A percentile compares a stretch with the other conserved stretches of the same genome.
Conservation (phyloP, 768 basidiomycete genomes). For the Boletus vermiculosoides region DNA sequence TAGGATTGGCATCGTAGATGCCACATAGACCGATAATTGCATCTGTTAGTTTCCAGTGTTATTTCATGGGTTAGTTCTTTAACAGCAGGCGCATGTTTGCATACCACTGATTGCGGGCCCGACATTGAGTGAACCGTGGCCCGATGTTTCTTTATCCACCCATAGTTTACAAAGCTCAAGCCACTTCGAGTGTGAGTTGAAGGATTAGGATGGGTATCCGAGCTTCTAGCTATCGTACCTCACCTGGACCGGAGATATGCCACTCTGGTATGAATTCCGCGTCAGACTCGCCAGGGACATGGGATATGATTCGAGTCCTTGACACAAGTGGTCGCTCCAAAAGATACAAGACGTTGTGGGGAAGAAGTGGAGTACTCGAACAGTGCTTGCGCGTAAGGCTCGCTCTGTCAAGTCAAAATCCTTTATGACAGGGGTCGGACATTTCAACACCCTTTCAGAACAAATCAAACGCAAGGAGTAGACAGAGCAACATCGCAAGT, state of each 20-base stretch:
- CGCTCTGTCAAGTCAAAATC: not conserved
- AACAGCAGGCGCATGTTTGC: constrained; percentile 1
- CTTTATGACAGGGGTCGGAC: not conserved
- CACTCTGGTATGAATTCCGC: constrained; percentile 71
- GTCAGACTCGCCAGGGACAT: constrained; percentile 75
- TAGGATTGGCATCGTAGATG: constrained; percentile 67
- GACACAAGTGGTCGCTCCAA: not conserved
- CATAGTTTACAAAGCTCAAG: constrained; percentile 60
- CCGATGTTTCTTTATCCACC: constrained; percentile 47
- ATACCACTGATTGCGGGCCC: constrained; percentile 62
- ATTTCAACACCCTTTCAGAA: not conserved
- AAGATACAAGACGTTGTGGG: not conserved
- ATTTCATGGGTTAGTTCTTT: constrained; percentile 2
- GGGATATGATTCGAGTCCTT: not conserved
- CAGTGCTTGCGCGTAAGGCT: not conserved
- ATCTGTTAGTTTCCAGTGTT: constrained; percentile 42
- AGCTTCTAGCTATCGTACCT: constrained; percentile 15
- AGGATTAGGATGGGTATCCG: constrained; percentile 3
- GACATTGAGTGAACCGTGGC: constrained; percentile 39
- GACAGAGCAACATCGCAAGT: not conserved
- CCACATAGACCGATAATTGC: constrained; percentile 67
- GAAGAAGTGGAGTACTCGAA: not conserved
- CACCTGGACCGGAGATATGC: constrained; percentile 64
- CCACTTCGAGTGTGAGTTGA: constrained; percentile 50
- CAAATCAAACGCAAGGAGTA: not conserved